Evolutionary conservation across 2,329 filamentous ascomycete species (phyloP).

Genomic region (Fusarium tricinctum): DNA sequence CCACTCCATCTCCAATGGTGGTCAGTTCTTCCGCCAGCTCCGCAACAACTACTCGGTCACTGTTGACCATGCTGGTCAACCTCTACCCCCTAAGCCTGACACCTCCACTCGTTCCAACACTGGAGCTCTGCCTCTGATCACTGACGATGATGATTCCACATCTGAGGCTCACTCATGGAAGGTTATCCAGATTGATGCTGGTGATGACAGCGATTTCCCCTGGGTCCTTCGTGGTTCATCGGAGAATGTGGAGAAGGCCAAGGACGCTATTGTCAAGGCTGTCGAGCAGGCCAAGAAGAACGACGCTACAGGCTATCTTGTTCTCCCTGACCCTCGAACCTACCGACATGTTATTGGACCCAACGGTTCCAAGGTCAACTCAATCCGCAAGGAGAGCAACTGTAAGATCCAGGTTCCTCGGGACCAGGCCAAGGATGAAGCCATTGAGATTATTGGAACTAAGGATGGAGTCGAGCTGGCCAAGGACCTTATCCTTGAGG

Average conservation of each 20-base stretch:
- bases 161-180: conserved; percentile 86
- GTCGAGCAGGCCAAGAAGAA: conserved; percentile 79
- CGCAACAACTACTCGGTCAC: conserved; percentile 89
- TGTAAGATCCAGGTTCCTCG: conserved; percentile 95
- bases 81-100: conserved; percentile 78
- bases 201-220: conserved; percentile 80
- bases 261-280: conserved; percentile 78
- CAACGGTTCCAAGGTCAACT: conserved; percentile 91
- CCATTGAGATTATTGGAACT: conserved; percentile 89
- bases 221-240: conserved; percentile 88
- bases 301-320: conserved; percentile 85
- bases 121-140: conserved; percentile 86
- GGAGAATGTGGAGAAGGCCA: conserved; percentile 86
- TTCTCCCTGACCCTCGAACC: conserved; percentile 88
- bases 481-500: conserved; percentile 87
- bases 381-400: conserved; percentile 90
- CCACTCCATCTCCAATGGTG: conserved; percentile 87
- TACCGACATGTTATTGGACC: conserved; percentile 93
- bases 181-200: conserved; percentile 73
- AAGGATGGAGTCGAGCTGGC: conserved; percentile 87
- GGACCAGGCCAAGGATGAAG: conserved; percentile 80
- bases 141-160: conserved; percentile 78
- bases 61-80: conserved; percentile 89
- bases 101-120: conserved; percentile 69
- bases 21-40: conserved; percentile 92